phyloP scores from a whole-genome alignment of 163 green algal species.

The Scenedesmus sp. region DNA sequence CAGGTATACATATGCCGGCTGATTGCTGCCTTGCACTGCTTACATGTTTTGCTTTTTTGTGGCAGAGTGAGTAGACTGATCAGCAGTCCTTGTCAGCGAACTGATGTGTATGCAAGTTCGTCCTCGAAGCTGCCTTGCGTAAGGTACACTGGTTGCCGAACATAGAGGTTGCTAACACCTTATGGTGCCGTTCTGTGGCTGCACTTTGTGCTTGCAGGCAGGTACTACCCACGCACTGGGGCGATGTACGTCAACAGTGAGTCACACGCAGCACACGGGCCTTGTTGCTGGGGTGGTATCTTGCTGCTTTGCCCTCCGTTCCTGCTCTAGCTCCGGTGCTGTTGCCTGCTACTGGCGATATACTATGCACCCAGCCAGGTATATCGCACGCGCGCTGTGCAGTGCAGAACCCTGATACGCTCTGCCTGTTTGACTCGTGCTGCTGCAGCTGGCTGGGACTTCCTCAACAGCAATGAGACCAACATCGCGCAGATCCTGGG shows the following conservation, averaged over 20 bases:
- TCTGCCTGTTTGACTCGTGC: background rate
- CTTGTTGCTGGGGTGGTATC: background rate
- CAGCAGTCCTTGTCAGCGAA: too few species aligned
- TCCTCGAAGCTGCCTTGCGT: too few species aligned
- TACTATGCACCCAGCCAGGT: background rate
- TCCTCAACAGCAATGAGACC: constrained; percentile 44
- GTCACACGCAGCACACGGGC: background rate
- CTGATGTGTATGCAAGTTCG: too few species aligned
- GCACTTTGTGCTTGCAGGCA: background rate
- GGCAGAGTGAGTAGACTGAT: background rate
- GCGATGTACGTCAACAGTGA: constrained; percentile 50
- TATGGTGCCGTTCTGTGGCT: background rate
- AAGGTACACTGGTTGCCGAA: too few species aligned
- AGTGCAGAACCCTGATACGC: background rate
- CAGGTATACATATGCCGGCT: background rate
- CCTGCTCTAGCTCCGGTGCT: background rate
- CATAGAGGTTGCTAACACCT: too few species aligned
- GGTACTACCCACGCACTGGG: constrained; percentile 37
- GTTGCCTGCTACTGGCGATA: background rate
- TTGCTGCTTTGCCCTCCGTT: background rate
- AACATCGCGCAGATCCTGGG: constrained; percentile 3
- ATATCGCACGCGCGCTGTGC: too few species aligned
- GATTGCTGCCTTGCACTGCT: background rate
- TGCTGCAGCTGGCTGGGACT: constrained; percentile 48
- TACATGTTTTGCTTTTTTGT: background rate